These are phyloP conservation scores for Yamadazyma akitaensis DNA, from an alignment of 805 yeast species.

Conservation along the genomic window DNA sequence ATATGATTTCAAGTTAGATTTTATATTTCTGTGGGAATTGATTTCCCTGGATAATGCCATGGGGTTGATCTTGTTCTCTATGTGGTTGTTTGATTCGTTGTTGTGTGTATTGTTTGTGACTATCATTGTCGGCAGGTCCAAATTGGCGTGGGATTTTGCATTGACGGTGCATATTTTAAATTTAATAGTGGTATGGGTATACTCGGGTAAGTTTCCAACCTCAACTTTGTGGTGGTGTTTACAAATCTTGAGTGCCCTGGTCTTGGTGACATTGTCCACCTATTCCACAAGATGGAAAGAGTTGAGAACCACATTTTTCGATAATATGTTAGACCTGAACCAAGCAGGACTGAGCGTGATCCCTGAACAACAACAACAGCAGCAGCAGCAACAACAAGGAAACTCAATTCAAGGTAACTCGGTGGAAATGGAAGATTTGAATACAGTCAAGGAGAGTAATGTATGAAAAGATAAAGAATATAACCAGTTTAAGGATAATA, in stretches of 20 bases:
- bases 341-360: slow-evolving; percentile 31
- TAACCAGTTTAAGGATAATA: too few relatives aligned
- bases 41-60: slow-evolving; percentile 72
- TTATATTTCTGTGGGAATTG: slow-evolving; percentile 80
- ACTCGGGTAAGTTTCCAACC: slow-evolving; percentile 64
- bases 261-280: slow-evolving; percentile 79
- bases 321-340: slow-evolving; percentile 60
- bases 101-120: slow-evolving; percentile 83
- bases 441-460: slow-evolving; percentile 2
- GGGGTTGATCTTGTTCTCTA: slow-evolving; percentile 67
- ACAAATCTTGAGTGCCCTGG: slow-evolving; percentile 62
- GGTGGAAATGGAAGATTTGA: slow-evolving; percentile 11
- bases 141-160: slow-evolving; percentile 95
- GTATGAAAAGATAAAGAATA: background rate
- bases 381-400: background rate
- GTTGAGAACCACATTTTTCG: slow-evolving; percentile 83
- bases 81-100: slow-evolving; percentile 84
- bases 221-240: slow-evolving; percentile 81
- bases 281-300: slow-evolving; percentile 93
- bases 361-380: background rate
- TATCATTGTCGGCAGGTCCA: slow-evolving; percentile 85
- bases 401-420: slow-evolving; percentile 9
- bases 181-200: slow-evolving; percentile 63
- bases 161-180: slow-evolving; percentile 86
- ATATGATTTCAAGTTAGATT: slow-evolving; percentile 57